These are phyloP conservation scores for Rosa multiflora DNA, from an alignment of 306 rosid genomes.

Conservation along the genomic window DNA sequence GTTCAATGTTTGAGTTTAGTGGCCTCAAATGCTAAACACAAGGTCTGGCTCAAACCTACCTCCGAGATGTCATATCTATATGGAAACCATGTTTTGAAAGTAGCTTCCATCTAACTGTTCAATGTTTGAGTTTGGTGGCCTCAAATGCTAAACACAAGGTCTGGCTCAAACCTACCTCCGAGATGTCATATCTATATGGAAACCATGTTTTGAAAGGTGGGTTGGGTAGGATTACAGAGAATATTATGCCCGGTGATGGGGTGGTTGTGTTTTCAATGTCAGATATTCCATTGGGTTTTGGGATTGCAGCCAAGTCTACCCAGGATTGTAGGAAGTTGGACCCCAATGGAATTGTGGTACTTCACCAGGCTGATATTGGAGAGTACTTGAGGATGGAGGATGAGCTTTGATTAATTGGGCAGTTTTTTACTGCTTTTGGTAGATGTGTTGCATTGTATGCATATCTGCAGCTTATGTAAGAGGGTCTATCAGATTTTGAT, in stretches of 20 bases:
- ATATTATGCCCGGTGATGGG: conserved; percentile 71
- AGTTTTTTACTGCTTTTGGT: background rate
- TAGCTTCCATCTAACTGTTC: conserved; percentile 78
- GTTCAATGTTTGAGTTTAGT: conserved; percentile 58
- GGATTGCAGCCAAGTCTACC: conserved; percentile 78
- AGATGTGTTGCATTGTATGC: background rate
- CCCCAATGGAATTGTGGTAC: conserved; percentile 81
- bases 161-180: conserved; percentile 87
- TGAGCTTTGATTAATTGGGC: conserved; percentile 54
- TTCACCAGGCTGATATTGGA: conserved; percentile 88
- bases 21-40: conserved; percentile 81
- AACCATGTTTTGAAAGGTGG: conserved; percentile 89
- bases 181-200: conserved; percentile 82
- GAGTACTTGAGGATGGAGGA: conserved; percentile 96
- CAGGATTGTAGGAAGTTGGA: conserved; percentile 97
- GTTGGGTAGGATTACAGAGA: conserved; percentile 81
- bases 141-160: conserved; percentile 88
- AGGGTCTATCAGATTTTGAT: background rate
- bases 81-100: conserved; percentile 82
- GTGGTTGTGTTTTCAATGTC: conserved; percentile 90
- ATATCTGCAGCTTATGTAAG: background rate
- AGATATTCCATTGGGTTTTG: conserved; percentile 87
- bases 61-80: conserved; percentile 85
- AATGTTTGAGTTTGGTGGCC: conserved; percentile 56
- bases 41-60: conserved; percentile 90